Evolutionary conservation across 2,329 filamentous ascomycete genomes (phyloP), one percentile per base, ranked within the genome.

Genomic region (Fusarium liriodendri): DNA sequence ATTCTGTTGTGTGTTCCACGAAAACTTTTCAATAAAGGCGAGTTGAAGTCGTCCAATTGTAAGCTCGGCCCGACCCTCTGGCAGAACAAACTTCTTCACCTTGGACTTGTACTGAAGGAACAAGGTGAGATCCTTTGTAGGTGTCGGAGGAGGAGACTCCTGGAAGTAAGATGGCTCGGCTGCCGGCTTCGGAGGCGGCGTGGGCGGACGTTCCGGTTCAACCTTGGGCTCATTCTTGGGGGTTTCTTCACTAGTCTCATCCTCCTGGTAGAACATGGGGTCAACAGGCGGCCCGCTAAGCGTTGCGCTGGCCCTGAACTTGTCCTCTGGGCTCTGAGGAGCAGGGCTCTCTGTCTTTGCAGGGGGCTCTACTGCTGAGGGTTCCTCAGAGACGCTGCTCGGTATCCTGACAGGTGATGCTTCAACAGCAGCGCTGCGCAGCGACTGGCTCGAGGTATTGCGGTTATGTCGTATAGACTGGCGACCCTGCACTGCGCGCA

Each of bases 11-110:
- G 96, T 98, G 78, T 98, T 98, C 95, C 97, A 99, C 0, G 96
- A 97, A 80, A 99, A 99, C 81, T 98, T 99, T 77, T 99, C 97
- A 77, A 99, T 99, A 78, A 99, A 99, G 1, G 97, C 96, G 32
- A 99, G 88, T 82, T 99, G 96, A 67, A 99, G 84, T 27, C 95
- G 90, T 1, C 95, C 95, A 68, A 98, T 92, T 4, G 94, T 96
- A 13, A 99, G 87, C 71, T 96, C 95, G 35, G 92, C 91, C 75
- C 92, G 92, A 1, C 96, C 96, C 80, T 97, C 95, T 1, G 94
- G 86, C 37, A 98, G 89, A 18, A 98, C 91, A 80, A 97, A 97
- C 82, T 98, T 98, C 84, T 98, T 98, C 77, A 98, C 95, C 81
- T 97, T 97, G 77, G 93, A 97, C 81, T 97, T 98, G 85, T 98